phyloP scores from a whole-genome alignment of 2,329 filamentous ascomycete genomes.

The Seiridium unicorne region DNA sequence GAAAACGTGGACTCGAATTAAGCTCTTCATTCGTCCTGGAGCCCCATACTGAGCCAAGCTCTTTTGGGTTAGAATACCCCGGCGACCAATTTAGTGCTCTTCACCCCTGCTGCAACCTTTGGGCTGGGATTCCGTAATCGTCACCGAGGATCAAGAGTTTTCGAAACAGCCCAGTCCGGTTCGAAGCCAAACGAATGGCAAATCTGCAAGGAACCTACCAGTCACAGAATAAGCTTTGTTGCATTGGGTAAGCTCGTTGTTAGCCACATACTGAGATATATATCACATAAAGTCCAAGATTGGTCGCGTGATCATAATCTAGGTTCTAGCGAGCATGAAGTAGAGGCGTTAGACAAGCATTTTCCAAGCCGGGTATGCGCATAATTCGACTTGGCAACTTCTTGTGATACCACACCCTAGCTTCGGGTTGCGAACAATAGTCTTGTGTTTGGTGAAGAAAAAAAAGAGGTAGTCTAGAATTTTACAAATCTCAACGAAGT shows the following conservation, averaged over 20 bases:
- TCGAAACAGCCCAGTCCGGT: not conserved
- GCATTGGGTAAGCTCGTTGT: too few relatives aligned
- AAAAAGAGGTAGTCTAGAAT: not conserved
- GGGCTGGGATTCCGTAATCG: not conserved
- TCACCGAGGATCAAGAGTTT: not conserved
- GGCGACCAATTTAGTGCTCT: not conserved
- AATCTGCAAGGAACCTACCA: not conserved
- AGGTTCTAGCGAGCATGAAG: not conserved
- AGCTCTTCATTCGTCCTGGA: constrained; percentile 3
- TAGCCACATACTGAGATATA: not conserved
- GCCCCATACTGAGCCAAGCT: not conserved
- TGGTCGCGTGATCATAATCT: not conserved
- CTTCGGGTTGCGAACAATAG: too few relatives aligned
- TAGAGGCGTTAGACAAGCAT: constrained; percentile 3
- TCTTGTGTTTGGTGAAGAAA: too few relatives aligned
- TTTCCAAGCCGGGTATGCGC: constrained; percentile 3
- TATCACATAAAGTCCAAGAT: not conserved
- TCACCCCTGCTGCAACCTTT: not conserved
- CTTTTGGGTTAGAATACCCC: not conserved
- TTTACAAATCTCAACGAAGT: too few relatives aligned
- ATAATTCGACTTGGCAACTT: not conserved
- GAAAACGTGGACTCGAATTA: constrained; percentile 4
- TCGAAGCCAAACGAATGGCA: not conserved
- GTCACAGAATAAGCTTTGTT: too few relatives aligned
- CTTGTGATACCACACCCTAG: not conserved